A percentile compares a stretch with the other conserved stretches of the same genome.
These are phyloP conservation scores for Populus pruinosa DNA, from an alignment of 345 rosid species.

Conservation along the genomic window DNA sequence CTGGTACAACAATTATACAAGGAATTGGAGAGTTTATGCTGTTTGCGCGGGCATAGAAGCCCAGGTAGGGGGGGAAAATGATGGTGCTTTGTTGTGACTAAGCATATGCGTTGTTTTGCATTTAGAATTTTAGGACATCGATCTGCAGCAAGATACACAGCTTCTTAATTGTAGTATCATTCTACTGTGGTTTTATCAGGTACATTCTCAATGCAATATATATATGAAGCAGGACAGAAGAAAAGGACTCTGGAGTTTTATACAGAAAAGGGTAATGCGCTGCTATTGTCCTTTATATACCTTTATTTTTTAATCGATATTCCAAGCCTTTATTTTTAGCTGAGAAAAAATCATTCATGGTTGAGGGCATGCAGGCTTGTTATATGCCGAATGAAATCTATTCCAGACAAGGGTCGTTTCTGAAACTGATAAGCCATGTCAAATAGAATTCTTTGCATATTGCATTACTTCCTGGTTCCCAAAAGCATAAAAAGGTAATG, in stretches of 20 bases:
- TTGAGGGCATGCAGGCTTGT: background rate
- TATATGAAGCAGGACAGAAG: constrained; percentile 90
- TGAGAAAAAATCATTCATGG: too few relatives aligned
- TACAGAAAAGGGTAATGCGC: constrained; percentile 54
- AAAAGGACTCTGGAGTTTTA: constrained; percentile 79
- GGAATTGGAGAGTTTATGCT: constrained; percentile 88
- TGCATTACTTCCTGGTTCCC: background rate
- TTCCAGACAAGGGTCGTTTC: background rate
- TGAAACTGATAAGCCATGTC: background rate
- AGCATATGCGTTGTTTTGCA: background rate
- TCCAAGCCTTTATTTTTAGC: background rate
- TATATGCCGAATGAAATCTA: background rate
- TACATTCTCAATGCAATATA: constrained; percentile 81
- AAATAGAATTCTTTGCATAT: background rate
- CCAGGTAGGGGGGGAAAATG: constrained; percentile 37
- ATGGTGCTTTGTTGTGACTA: background rate
- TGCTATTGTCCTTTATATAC: background rate
- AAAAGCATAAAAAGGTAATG: background rate
- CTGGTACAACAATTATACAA: constrained; percentile 88
- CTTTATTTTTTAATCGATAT: background rate
- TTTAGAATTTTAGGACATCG: background rate
- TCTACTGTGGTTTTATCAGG: constrained; percentile 33
- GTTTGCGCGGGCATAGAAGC: constrained; percentile 91
- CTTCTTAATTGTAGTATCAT: background rate
- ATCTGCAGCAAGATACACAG: background rate